These are phyloP conservation scores for Trichoderma guizhouense DNA, from an alignment of 2,329 filamentous ascomycete genomes.

Conservation along the genomic window DNA sequence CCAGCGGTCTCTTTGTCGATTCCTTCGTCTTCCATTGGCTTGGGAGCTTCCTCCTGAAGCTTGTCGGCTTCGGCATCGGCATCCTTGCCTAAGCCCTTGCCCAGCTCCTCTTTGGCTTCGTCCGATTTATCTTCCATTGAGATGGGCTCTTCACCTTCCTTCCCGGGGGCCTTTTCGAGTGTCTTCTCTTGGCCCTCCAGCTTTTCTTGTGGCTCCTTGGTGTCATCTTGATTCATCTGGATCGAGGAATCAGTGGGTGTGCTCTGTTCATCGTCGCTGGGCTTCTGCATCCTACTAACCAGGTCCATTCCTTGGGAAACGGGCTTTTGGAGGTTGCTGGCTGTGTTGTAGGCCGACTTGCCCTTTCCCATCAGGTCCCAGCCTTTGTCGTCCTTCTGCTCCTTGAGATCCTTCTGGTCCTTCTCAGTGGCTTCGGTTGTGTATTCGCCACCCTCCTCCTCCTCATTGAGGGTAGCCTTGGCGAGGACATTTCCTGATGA, in stretches of 20 bases:
- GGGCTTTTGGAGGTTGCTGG: constrained; percentile 19
- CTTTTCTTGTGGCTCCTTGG: not conserved
- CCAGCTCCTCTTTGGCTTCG: not conserved
- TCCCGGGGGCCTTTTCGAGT: not conserved
- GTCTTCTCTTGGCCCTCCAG: not conserved
- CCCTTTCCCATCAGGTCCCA: constrained; percentile 32
- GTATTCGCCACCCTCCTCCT: constrained; percentile 34
- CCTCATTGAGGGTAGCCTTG: constrained; percentile 35
- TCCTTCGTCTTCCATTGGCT: not conserved
- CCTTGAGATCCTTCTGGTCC: not conserved
- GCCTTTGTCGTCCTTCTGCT: constrained; percentile 25
- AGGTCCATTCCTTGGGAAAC: constrained; percentile 24
- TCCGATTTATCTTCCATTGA: constrained; percentile 9
- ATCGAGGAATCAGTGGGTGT: not conserved
- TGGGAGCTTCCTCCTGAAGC: not conserved
- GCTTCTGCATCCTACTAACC: constrained; percentile 22
- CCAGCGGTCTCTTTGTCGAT: not conserved
- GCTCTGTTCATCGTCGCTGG: not conserved
- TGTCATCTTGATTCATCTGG: not conserved
- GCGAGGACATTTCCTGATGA: constrained; percentile 41
- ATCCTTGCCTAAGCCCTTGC: not conserved
- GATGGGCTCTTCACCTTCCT: not conserved
- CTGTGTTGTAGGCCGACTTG: constrained; percentile 26
- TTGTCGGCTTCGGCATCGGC: not conserved
- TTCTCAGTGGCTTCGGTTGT: constrained; percentile 35